Conservation (phyloP, 495 filamentous ascomycete genomes). For the Hyaloscypha bicolor region DNA sequence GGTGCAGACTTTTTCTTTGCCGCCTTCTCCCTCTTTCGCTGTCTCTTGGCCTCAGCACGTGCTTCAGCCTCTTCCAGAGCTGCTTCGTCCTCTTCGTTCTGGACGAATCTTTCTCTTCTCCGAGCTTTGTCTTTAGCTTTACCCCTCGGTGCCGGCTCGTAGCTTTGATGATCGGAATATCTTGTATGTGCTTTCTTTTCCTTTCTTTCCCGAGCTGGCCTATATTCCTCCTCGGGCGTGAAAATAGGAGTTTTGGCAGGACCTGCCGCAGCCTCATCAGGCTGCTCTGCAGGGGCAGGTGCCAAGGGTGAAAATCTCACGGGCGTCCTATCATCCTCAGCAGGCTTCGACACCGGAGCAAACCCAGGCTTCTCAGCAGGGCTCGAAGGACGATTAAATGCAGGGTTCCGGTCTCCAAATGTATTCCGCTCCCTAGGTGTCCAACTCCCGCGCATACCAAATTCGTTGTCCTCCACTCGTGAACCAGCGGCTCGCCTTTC, state of each 20-base stretch:
- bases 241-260: not conserved
- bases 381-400: not conserved
- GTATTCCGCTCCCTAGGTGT: not conserved
- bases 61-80: conserved; percentile 16
- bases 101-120: conserved; percentile 28
- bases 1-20: conserved; percentile 45
- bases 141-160: conserved; percentile 3
- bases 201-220: conserved; percentile 3
- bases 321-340: not conserved
- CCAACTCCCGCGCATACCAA: not conserved
- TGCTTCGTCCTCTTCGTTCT: conserved; percentile 23
- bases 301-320: not conserved
- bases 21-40: conserved; percentile 29
- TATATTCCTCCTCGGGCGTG: conserved; percentile 12
- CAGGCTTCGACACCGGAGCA: not conserved
- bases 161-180: conserved; percentile 1
- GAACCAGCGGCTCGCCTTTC: not conserved
- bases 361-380: not conserved
- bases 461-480: not conserved
- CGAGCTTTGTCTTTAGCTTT: conserved; percentile 24
- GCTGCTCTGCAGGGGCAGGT: not conserved
- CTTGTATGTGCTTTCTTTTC: conserved; percentile 6
- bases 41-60: conserved; percentile 30
- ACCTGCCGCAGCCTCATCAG: not conserved
- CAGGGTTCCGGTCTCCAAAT: no score